phyloP scores from a whole-genome alignment of 2,329 filamentous ascomycete genomes.

The Aspergillaceae sp. region DNA sequence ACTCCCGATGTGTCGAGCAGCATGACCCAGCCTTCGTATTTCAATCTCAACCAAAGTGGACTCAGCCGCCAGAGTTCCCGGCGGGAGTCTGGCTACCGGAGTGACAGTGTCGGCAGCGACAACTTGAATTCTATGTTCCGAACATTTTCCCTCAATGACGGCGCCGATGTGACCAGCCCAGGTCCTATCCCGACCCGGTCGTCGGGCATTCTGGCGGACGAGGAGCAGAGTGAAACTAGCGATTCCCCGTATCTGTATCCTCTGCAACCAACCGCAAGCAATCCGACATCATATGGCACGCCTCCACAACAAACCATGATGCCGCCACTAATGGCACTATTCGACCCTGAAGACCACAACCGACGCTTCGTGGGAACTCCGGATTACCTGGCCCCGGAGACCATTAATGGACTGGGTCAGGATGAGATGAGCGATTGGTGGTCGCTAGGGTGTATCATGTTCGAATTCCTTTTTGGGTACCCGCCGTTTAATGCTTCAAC shows the following conservation, averaged over 20 bases:
- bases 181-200: constrained; percentile 27
- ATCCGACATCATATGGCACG: constrained; percentile 31
- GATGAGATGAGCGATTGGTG: constrained; percentile 99
- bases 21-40: constrained; percentile 84
- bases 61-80: constrained; percentile 53
- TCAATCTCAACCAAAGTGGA: constrained; percentile 54
- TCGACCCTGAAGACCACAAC: constrained; percentile 88
- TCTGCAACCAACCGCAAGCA: constrained; percentile 53
- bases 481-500: constrained; percentile 88
- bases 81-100: constrained; percentile 71
- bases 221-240: constrained; percentile 63
- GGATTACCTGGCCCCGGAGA: constrained; percentile 94
- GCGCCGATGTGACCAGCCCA: constrained; percentile 32
- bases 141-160: constrained; percentile 65
- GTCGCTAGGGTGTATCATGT: constrained; percentile 97
- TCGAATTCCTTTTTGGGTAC: constrained; percentile 87
- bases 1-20: constrained; percentile 63
- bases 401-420: constrained; percentile 87
- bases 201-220: constrained; percentile 55
- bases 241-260: constrained; percentile 69
- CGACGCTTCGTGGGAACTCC: constrained; percentile 93
- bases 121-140: constrained; percentile 73
- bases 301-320: constrained; percentile 63
- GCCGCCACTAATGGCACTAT: constrained; percentile 87
- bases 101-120: constrained; percentile 88